These are phyloP conservation scores for Syncephalastrum sp. DNA, from an alignment of 371 early-diverging fungal species.

Conservation along the genomic window DNA sequence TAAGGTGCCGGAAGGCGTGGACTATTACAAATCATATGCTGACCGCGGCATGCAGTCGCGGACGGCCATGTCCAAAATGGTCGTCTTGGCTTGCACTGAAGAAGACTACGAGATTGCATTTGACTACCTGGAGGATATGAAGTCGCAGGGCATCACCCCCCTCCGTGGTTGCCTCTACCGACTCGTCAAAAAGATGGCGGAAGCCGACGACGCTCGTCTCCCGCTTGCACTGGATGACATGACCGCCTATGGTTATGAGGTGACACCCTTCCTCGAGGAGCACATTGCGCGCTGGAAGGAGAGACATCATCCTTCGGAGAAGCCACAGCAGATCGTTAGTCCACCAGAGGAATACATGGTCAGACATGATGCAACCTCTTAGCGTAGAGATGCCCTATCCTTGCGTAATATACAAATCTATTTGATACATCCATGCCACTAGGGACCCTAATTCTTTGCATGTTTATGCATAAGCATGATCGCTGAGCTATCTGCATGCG, in stretches of 20 bases:
- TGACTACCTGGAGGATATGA: slow-evolving; percentile 73
- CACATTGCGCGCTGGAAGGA: slow-evolving; percentile 7
- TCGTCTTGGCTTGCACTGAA: slow-evolving; percentile 50
- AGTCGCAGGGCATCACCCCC: slow-evolving; percentile 58
- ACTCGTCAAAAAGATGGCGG: slow-evolving; percentile 62
- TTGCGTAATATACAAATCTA: too few species aligned
- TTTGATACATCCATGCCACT: too few species aligned
- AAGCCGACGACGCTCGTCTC: slow-evolving; percentile 63
- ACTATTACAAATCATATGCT: slow-evolving; percentile 41
- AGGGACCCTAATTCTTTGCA: too few species aligned
- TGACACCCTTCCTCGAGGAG: slow-evolving; percentile 12
- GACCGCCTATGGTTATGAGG: slow-evolving; percentile 57
- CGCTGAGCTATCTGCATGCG: too few species aligned
- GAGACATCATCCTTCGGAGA: too few species aligned
- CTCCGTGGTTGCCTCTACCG: slow-evolving; percentile 55
- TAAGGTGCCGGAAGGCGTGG: slow-evolving; percentile 47
- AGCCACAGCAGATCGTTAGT: too few species aligned
- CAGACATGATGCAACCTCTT: too few species aligned
- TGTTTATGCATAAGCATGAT: too few species aligned
- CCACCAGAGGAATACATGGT: too few species aligned
- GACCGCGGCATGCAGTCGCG: slow-evolving; percentile 8
- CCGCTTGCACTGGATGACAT: slow-evolving; percentile 66
- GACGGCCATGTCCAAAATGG: slow-evolving; percentile 60
- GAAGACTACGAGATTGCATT: slow-evolving; percentile 78
- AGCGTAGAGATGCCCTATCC: too few species aligned